Conservation (phyloP, 2,329 filamentous ascomycete genomes). For the Ophiostoma populinum region DNA sequence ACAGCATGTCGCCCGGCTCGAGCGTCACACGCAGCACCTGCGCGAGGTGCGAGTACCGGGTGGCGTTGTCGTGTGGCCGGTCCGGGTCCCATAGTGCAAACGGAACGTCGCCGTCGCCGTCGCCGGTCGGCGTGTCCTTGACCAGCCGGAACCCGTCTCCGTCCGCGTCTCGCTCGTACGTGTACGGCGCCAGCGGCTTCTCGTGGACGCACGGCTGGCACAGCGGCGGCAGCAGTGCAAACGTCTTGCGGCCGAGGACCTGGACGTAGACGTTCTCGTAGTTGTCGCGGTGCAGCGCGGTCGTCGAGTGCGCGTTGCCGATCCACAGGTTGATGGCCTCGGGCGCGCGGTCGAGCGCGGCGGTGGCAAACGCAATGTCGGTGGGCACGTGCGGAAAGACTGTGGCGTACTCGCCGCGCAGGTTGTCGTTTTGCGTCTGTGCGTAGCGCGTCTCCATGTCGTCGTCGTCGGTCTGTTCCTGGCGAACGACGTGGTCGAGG, state of each 20-base stretch:
- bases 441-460: slow-evolving; percentile 46
- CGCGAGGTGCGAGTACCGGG: slow-evolving; percentile 41
- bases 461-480: slow-evolving; percentile 27
- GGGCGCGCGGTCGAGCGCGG: slow-evolving; percentile 46
- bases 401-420: slow-evolving; percentile 51
- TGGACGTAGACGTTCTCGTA: slow-evolving; percentile 80
- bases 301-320: slow-evolving; percentile 51
- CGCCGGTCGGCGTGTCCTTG: slow-evolving; percentile 8
- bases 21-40: slow-evolving; percentile 50
- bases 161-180: slow-evolving; percentile 30
- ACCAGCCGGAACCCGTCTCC: slow-evolving; percentile 14
- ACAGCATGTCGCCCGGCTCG: slow-evolving; percentile 61
- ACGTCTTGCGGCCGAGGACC: slow-evolving; percentile 54
- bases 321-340: slow-evolving; percentile 78
- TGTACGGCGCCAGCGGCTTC: slow-evolving; percentile 34
- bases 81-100: slow-evolving; percentile 66
- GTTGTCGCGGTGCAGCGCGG: slow-evolving; percentile 64
- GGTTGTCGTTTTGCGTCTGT: slow-evolving; percentile 72
- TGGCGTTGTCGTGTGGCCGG: slow-evolving; percentile 27
- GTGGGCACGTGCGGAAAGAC: slow-evolving; percentile 46
- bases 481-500: slow-evolving; percentile 39
- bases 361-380: slow-evolving; percentile 53
- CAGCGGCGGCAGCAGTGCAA: slow-evolving; percentile 54
- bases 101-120: slow-evolving; percentile 28
- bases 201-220: slow-evolving; percentile 56